Evolutionary conservation across 345 rosid species (phyloP), one percentile per base, ranked within the genome.

Genomic region (Erysimum cheiranthoides): DNA sequence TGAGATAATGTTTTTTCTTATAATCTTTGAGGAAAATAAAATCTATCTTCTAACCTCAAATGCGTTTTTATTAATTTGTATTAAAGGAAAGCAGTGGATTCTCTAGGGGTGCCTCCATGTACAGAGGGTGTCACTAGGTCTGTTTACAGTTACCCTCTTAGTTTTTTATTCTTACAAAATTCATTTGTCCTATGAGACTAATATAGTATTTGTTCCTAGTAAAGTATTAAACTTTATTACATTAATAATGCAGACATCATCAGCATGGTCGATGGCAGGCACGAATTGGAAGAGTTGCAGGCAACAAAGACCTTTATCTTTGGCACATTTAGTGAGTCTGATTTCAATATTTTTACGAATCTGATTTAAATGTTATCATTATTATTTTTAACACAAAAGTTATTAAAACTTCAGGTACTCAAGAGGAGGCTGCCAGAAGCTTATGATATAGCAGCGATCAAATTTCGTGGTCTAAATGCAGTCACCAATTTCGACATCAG

Each of bases 211-310:
- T 40, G 66, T 38, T 65, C n/a, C 2, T 49, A n/a, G 2, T 13
- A 18, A 39, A 25, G 35, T 36, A 1, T 40, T 10, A 1, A 47
- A 32, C 5, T 2, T 34, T 34, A 25, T 10, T 32, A 25, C 8
- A 6, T 60, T 38, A 2, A 62, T 49, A 46, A 68, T 50, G 77
- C 69, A 93, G 97, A 83, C 98, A 94, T 68, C 97, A 94, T 86
- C 98, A 94, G 79, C 98, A 94, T 58, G 97, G 98, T 66, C 73
- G 98, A 65, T 94, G 98, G 97, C 98, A 94, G 73, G 98, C 98
- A 35, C 87, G 98, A 64, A 94, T 94, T 0, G 98, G 98, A 9
- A 85, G 98, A 80, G 98, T 94, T 35, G 98, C 98, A 0, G 98
- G 98, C 66, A 94, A 94, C 84, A 94, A 92, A 74, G 98, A 94